Evolutionary conservation across 345 rosid species (phyloP).

Genomic region (Microcos paniculata): DNA sequence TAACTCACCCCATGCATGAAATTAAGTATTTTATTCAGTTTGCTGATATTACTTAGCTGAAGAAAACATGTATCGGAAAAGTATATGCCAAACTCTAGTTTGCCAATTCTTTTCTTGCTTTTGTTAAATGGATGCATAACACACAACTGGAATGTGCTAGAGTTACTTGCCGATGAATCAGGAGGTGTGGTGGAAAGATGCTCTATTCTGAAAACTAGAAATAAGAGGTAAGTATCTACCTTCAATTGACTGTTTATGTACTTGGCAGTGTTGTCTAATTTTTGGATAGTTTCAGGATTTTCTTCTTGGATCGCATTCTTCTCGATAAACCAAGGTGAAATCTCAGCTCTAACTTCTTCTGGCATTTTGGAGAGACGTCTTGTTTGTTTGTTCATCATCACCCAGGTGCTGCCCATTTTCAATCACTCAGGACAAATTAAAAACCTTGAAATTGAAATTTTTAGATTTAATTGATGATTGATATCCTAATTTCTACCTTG

Average conservation of each 20-base stretch:
- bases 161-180: not conserved
- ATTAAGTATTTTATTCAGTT: not conserved
- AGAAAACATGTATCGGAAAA: not conserved
- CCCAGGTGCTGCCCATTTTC: constrained; percentile 53
- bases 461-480: not conserved
- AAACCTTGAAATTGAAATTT: not conserved
- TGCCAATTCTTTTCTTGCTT: not conserved
- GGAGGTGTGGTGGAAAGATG: not conserved
- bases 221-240: constrained; percentile 28
- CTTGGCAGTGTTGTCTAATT: constrained; percentile 46
- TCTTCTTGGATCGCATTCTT: constrained; percentile 60
- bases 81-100: not conserved
- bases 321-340: constrained; percentile 60
- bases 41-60: not conserved
- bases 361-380: constrained; percentile 69
- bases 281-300: constrained; percentile 42
- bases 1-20: not conserved
- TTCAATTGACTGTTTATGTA: constrained; percentile 41
- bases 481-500: constrained; percentile 35
- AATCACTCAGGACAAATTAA: not conserved
- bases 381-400: constrained; percentile 66
- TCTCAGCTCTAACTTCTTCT: constrained; percentile 57
- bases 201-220: not conserved
- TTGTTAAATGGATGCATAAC: not conserved
- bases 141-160: not conserved